Evolutionary conservation across 805 yeast species (phyloP), one percentile per base, ranked within the genome.

Genomic region (Kodamaea sagamina): DNA sequence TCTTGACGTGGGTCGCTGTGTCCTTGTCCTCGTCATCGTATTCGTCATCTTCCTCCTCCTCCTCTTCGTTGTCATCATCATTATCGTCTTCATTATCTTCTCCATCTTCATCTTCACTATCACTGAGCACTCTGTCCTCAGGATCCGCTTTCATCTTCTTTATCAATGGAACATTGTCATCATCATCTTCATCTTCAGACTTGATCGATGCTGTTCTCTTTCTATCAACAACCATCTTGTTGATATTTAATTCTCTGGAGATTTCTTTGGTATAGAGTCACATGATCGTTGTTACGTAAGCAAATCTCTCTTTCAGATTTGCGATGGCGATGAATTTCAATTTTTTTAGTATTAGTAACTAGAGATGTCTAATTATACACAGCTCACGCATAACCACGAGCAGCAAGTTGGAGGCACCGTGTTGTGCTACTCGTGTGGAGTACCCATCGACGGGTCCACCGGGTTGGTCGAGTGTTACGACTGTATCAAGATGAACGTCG

Each of bases 391-490:
- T 26, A 39, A 59, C 17, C 71, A 67, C 34, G 69, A 58, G 19
- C 63, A 61, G 15, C 59, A 59, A 15, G 53, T 46, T 9, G 32
- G 47, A 3, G 42, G 57, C 6, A 93, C 98, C 1, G 93, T 93
- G 47, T 79, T 93, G 46, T 93, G 99, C 75, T 89, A 96, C 69
- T 89, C 88, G 84, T 93, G 99, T 84, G 98, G 98, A 69, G 88
- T 86, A 44, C 97, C 98, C 34, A 88, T 93, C 79, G 98, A 93
- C 62, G 98, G 98, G 34, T 88, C 97, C 17, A 70, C 81, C 18
- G 96, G 97, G 10, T 71, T 90, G 44, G 95, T 89, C 19, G 89
- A 92, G 95, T 93, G 99, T 72, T 84, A 87, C 74, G 98, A 93
- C 67, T 93, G 99, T 80, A 87, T 93, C 62, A 88, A 89, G 65